These are phyloP conservation scores for Prunus armeniaca DNA, from an alignment of 306 rosid genomes.

Conservation along the genomic window DNA sequence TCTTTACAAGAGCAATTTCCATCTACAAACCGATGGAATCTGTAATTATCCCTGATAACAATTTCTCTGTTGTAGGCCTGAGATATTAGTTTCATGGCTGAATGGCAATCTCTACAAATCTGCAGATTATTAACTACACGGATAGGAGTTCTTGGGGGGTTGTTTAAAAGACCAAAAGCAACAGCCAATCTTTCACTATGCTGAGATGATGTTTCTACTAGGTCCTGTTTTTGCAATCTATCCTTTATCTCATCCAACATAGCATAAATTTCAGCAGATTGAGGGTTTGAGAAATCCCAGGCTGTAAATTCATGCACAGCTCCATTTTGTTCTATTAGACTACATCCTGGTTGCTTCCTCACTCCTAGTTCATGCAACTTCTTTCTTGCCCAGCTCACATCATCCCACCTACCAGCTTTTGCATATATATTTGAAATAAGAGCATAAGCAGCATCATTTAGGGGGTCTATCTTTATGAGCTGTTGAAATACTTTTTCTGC, in stretches of 20 bases:
- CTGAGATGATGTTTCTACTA: constrained; percentile 15
- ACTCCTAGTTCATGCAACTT: constrained; percentile 23
- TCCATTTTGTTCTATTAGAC: constrained; percentile 20
- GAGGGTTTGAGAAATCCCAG: constrained; percentile 23
- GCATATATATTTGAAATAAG: constrained; percentile 21
- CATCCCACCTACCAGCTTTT: constrained; percentile 22
- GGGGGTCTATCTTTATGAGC: constrained; percentile 24
- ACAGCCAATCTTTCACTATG: constrained; percentile 23
- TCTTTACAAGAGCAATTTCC: constrained; percentile 23
- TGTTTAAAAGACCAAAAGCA: constrained; percentile 18
- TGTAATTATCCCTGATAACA: constrained; percentile 19
- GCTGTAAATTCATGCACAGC: constrained; percentile 21
- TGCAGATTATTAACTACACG: constrained; percentile 29
- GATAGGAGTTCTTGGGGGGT: not conserved
- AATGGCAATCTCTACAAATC: constrained; percentile 25
- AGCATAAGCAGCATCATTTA: constrained; percentile 20
- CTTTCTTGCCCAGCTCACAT: constrained; percentile 13
- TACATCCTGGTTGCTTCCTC: constrained; percentile 28
- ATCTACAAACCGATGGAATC: constrained; percentile 18
- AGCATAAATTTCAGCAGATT: constrained; percentile 15
- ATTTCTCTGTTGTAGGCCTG: constrained; percentile 18
- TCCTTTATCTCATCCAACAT: constrained; percentile 18
- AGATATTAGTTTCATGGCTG: constrained; percentile 23
- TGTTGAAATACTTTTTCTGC: constrained; percentile 31
- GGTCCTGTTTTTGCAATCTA: constrained; percentile 1